Evolutionary conservation across 129 eudicot genomes (phyloP).

Genomic region (Chrysanthemum seticuspe): DNA sequence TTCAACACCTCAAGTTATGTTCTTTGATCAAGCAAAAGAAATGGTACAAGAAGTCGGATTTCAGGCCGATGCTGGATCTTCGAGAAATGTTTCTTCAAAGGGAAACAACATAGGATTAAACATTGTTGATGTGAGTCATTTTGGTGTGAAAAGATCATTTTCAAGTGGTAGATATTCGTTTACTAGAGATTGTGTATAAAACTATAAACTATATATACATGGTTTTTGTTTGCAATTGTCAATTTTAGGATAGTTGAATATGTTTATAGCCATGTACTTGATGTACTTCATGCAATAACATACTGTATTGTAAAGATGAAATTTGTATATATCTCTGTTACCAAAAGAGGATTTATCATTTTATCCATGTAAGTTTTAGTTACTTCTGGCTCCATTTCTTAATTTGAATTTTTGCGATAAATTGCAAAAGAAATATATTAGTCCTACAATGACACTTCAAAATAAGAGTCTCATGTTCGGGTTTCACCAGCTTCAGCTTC

Average conservation of each 20-base stretch:
- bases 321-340: no score
- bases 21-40: constrained; percentile 33
- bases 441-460: not conserved
- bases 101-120: constrained; percentile 17
- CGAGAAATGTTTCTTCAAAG: constrained; percentile 15
- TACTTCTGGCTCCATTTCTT: not conserved
- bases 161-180: constrained; percentile 50
- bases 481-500: no score
- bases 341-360: no score
- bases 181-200: constrained; percentile 14
- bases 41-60: constrained; percentile 1
- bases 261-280: no score
- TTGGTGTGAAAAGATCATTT: constrained; percentile 42
- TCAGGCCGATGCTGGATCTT: constrained; percentile 29
- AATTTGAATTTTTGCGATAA: not conserved
- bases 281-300: no score
- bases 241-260: no score
- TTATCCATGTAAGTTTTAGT: no score
- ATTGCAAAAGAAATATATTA: not conserved
- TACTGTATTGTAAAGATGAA: no score
- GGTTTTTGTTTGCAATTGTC: no score
- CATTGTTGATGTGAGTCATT: constrained; percentile 27
- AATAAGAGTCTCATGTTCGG: no score
- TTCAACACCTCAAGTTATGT: constrained; percentile 29
- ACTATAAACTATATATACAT: no score